These are phyloP conservation scores for Penicillium malachiteum DNA, from an alignment of 495 filamentous ascomycete genomes.

Conservation along the genomic window DNA sequence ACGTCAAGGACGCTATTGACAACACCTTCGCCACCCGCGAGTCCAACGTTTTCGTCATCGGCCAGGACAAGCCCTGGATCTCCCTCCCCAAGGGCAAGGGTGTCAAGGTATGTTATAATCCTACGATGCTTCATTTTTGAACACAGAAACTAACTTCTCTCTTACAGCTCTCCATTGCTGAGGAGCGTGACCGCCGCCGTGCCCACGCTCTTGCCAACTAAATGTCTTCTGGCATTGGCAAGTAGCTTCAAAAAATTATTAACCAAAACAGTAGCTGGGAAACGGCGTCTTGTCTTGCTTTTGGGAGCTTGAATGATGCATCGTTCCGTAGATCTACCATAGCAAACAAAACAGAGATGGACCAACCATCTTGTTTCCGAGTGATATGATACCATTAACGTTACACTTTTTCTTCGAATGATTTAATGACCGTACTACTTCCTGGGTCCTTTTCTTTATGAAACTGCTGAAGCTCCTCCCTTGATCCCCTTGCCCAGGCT, in stretches of 20 bases:
- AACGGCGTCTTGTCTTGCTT: constrained; percentile 45
- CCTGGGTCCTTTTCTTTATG: constrained; percentile 5
- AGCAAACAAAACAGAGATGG: constrained; percentile 33
- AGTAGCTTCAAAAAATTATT: constrained; percentile 27
- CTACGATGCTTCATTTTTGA: not conserved
- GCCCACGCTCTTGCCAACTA: constrained; percentile 71
- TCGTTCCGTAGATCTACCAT: constrained; percentile 37
- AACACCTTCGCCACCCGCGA: constrained; percentile 99
- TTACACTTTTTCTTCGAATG: constrained; percentile 30
- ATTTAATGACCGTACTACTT: constrained; percentile 32
- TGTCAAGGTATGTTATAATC: constrained; percentile 70
- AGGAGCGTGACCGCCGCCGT: constrained; percentile 95
- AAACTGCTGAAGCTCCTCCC: not conserved
- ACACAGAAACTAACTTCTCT: constrained; percentile 11
- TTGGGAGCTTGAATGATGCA: constrained; percentile 40
- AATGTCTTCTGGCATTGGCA: constrained; percentile 35
- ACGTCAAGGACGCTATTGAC: constrained; percentile 99
- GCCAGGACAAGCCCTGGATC: constrained; percentile 96
- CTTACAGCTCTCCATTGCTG: constrained; percentile 80
- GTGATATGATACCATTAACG: constrained; percentile 40
- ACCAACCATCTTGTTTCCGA: constrained; percentile 30
- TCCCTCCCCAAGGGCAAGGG: constrained; percentile 99
- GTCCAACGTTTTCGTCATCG: constrained; percentile 98
- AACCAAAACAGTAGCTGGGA: constrained; percentile 36
- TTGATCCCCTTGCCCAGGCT: not conserved